Evolutionary conservation across 495 filamentous ascomycete species (phyloP), one percentile per base, ranked within the genome.

Genomic region (Astrocystis sublimbata): DNA sequence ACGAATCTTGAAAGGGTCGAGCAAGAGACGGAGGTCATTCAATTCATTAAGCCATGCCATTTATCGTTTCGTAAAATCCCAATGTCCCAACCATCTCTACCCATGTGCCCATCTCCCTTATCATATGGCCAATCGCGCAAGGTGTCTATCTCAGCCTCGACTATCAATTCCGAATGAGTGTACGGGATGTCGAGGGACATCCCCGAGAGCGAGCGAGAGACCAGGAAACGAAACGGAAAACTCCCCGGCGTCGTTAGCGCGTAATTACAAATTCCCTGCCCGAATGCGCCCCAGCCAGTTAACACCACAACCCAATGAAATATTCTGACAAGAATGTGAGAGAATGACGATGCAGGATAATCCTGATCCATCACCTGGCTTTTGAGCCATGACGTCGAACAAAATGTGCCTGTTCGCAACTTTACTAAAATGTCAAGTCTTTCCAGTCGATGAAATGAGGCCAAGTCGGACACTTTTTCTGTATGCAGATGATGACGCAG

Each of bases 21-120:
- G 26, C 54, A 15, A 47, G 28, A 50, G 41, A 61, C 55, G 41
- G 15, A 41, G 45, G 50, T 62, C 60, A 42, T 62, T 63, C 10
- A 51, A 58, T 63, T 63, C 61, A 63, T 63, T 58, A 58, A 58
- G 61, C 60, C 60, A 63, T 63, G 60, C 31, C 53, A 58, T 58
- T 47, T 58, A 35, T 58, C 61, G 47, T 58, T 49, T 51, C 49
- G 43, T 58, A 51, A 49, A 38, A 42, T 63, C 54, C 61, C 53
- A 57, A 13, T 36, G 35, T 58, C 24, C 61, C 54, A 45, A n/a
- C n/a, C 61, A 58, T 10, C 54, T 58, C 17, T 58, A 50, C 43
- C 53, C 46, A 50, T 58, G 26, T 63, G 42, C 43, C 54, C 58
- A 24, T 26, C 53, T 15, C 38, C 30, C 53, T 7, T 54, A 54